Evolutionary conservation across 208 protist species (phyloP).

Genomic region (Acanthamoeba rhysodes): DNA sequence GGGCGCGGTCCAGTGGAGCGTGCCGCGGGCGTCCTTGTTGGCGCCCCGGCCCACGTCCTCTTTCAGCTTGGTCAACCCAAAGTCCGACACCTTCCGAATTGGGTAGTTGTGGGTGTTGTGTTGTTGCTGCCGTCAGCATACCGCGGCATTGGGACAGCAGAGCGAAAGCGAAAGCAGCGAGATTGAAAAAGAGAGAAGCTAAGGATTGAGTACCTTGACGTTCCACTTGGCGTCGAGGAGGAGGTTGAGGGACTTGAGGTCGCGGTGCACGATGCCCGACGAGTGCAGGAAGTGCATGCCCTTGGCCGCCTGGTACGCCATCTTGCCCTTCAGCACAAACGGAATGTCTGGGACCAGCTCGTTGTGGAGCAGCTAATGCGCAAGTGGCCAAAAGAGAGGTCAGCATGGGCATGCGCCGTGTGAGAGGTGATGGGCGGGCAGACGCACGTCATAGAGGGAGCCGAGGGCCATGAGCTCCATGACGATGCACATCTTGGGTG

Average conservation of each 20-base stretch:
- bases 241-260: slow-evolving; percentile 30
- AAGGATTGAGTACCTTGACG: not conserved
- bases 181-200: not conserved
- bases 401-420: not conserved
- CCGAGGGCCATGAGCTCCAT: slow-evolving; percentile 18
- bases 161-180: too few species aligned
- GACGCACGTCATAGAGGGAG: slow-evolving; percentile 32
- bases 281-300: slow-evolving; percentile 56
- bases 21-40: not conserved
- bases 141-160: not conserved
- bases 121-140: not conserved
- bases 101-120: too few species aligned
- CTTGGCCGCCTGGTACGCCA: slow-evolving; percentile 41
- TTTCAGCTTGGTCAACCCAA: slow-evolving; percentile 50
- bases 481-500: slow-evolving; percentile 40
- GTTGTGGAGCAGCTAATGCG: not conserved
- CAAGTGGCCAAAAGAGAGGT: not conserved
- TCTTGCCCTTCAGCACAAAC: not conserved
- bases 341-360: not conserved
- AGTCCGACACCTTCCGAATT: slow-evolving; percentile 57
- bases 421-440: too few species aligned
- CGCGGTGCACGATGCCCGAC: slow-evolving; percentile 2
- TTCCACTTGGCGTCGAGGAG: slow-evolving; percentile 40
- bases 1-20: slow-evolving; percentile 12
- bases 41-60: not conserved